Evolutionary conservation across 805 yeast genomes (phyloP).

Genomic region (Brettanomyces sp.): DNA sequence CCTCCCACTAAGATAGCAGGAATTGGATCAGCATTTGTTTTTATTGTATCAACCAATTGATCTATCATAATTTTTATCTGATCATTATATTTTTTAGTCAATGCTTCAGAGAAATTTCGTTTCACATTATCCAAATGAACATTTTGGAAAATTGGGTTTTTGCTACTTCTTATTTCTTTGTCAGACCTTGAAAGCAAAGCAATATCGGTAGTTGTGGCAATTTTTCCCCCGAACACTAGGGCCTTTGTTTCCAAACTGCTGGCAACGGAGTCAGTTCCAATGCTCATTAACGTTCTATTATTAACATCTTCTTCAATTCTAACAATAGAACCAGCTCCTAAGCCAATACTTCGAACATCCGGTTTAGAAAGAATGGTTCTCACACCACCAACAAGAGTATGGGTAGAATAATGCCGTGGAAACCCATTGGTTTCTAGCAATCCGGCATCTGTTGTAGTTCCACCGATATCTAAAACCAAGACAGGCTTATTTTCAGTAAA

Average conservation of each 20-base stretch:
- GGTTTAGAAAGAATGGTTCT: conserved; percentile 43
- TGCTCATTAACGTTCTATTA: conserved; percentile 11
- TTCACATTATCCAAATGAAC: conserved; percentile 14
- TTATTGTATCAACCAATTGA: conserved; percentile 33
- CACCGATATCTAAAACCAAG: conserved; percentile 41
- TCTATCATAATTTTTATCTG: conserved; percentile 25
- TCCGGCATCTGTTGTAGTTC: conserved; percentile 45
- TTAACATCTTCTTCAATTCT: conserved; percentile 12
- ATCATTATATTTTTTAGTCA: conserved; percentile 1
- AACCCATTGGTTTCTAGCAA: conserved; percentile 34
- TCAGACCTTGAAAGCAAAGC: conserved; percentile 16
- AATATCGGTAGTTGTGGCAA: conserved; percentile 34
- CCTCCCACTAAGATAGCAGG: conserved; percentile 41
- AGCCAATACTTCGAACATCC: conserved; percentile 38
- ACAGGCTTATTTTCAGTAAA: conserved; percentile 19
- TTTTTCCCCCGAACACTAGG: conserved; percentile 33
- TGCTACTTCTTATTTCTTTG: conserved; percentile 22
- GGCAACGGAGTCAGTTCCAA: conserved; percentile 44
- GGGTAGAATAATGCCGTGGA: conserved; percentile 37
- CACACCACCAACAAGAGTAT: conserved; percentile 37
- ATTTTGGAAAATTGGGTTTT: conserved; percentile 6
- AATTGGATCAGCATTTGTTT: conserved; percentile 31
- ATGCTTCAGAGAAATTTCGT: conserved; percentile 6
- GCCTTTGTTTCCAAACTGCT: conserved; percentile 28
- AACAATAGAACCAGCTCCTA: conserved; percentile 43